Base-by-base conservation (phyloP, 2,329 filamentous ascomycete genomes). In the Epichloe bromicola region DNA sequence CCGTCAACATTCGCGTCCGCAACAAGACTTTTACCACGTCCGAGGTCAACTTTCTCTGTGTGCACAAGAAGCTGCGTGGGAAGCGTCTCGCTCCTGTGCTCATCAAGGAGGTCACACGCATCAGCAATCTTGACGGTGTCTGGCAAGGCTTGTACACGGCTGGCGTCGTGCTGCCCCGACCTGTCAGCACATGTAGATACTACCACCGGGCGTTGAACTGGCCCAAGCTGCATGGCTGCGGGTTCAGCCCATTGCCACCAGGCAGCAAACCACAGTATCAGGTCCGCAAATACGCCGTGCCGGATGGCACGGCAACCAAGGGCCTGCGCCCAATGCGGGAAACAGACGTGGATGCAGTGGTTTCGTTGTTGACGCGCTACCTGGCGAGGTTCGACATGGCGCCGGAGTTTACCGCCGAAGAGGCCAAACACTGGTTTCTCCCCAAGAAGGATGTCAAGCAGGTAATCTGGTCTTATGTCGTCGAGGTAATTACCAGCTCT, bases 121-220 rank as follows among this genome's bases (percentile, higher is more conserved):
- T 89, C 56, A 95, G 88, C 74, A 94, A 97, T 68, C 70, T 89
- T 46, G 76, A 86, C 56, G 86, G 84, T 51, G 85, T 94, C 57
- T 97, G 86, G 77, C 93, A 98, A 69, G 93, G 91, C 47, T 87
- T 98, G 53, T 97, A 96, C 72, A 98, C 93, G 1, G 93, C 85
- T 30, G 93, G 93, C 39, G 83, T 91, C 19, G 83, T 98, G 39
- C 77, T 98, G 2, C 93, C 93, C 30, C 95, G 85, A 38, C 93
- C 93, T 4, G 80, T 98, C 56, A 90, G 86, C 68, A 95, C 89
- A 11, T 95, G 89, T 63, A 82, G 93, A 57, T 98, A 98, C 74
- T 98, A 86, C 70, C 93, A 98, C 69, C 86, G 93, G 54, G 83
- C 89, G 10, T 73, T 98, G 51, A 86, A 98, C 70, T 98, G 93